Percentiles rank a stretch among this genome's conserved stretches.
These are phyloP conservation scores for Phytopythium delawarense DNA, from an alignment of 352 stramenopile genomes.

Conservation along the genomic window DNA sequence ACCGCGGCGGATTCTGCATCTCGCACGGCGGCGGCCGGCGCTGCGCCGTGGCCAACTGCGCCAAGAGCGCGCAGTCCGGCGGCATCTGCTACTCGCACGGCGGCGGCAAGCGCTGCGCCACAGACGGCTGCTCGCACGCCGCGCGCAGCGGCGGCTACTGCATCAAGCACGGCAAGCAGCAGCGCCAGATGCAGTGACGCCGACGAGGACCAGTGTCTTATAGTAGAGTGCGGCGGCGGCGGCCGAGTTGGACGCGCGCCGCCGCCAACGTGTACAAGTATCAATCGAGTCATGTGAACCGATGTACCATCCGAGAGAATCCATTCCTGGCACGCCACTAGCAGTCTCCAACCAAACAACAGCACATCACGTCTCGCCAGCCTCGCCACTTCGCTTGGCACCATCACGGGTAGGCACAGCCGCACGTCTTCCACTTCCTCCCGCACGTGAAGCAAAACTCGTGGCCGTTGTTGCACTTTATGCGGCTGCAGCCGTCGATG, in stretches of 20 bases:
- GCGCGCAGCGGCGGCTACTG: constrained; percentile 77
- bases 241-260: too few species aligned
- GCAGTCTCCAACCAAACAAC: background rate
- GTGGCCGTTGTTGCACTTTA: constrained; percentile 56
- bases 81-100: constrained; percentile 85
- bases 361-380: background rate
- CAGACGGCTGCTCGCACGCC: constrained; percentile 67
- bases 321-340: background rate
- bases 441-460: constrained; percentile 57
- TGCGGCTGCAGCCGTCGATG: constrained; percentile 45
- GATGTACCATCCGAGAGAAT: background rate
- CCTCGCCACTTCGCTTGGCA: background rate
- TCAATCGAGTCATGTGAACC: background rate
- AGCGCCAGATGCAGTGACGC: constrained; percentile 11
- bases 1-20: constrained; percentile 80
- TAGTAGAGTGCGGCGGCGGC: background rate
- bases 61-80: constrained; percentile 76
- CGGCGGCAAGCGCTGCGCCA: constrained; percentile 77
- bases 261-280: background rate
- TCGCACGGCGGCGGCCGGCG: constrained; percentile 73
- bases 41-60: constrained; percentile 67
- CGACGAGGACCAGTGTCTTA: background rate
- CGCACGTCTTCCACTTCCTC: constrained; percentile 35
- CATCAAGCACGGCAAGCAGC: constrained; percentile 81
- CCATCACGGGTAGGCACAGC: constrained; percentile 10